Evolutionary conservation across 768 basidiomycete genomes (phyloP), one percentile per base, ranked within the genome.

Genomic region (Hydnum rufescens): DNA sequence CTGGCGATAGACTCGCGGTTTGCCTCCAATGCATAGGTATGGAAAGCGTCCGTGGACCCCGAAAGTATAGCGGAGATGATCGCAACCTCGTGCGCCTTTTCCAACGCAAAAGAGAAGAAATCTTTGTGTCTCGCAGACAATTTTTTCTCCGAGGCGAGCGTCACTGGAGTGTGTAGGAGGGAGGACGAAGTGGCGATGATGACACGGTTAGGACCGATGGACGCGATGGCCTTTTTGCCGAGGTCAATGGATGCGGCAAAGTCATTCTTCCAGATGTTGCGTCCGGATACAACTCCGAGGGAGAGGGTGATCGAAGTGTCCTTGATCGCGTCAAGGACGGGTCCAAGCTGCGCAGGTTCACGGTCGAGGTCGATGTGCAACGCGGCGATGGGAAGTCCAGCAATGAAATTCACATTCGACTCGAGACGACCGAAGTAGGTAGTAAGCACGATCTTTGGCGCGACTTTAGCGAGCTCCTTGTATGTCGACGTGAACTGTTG

Each of bases 211-310:
- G 73, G 68, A 54, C 92, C 90, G 61, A 97, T 80, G 39, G 71
- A 72, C 51, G 79, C 77, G 60, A 95, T 71, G 46, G 87, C 90
- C 66, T 80, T 82, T 70, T 92, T 80, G 53, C 76, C 86, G 46
- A 76, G 68, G 65, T 80, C 80, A 68, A 90, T 75, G 54, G 87
- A 80, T 52, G 77, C 78, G 57, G 73, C 70, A 60, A 97, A 80
- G 69, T 97, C 92, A 57, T 78, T 82, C 78, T 97, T 99, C 95
- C 95, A 99, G 72, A 99, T 87, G 75, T 96, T 96, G 64, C 95
- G 89, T 52, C 95, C 95, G 43, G 95, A 97, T 58, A 99, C 85
- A 56, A 96, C 66, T 68, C 95, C 95, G 57, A 97, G 80, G 36
- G 95, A 97, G 51, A 99, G 75, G 57, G 80, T 63, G 57, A 89